These are phyloP conservation scores for Pseudisothecium myosuroides DNA, from an alignment of 225 moss, liverwort and hornwort species.

Conservation along the genomic window DNA sequence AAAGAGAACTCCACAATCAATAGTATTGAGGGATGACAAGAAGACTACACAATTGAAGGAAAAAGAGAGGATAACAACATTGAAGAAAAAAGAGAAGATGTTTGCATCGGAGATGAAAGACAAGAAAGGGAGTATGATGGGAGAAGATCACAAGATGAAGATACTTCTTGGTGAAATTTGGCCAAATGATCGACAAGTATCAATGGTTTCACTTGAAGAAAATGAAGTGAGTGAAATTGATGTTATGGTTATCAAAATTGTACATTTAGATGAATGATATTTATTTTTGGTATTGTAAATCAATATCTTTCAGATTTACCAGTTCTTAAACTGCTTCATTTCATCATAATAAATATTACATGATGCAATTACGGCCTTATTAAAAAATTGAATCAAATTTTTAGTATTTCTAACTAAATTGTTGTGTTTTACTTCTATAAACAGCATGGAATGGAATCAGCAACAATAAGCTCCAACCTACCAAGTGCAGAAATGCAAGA, in stretches of 20 bases:
- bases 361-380: not conserved
- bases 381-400: not conserved
- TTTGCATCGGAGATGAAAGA: not conserved
- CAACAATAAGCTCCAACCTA: not conserved
- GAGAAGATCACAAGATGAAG: too few relatives aligned
- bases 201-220: too few relatives aligned
- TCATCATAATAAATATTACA: too few relatives aligned
- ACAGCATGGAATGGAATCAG: not conserved
- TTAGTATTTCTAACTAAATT: not conserved
- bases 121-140: too few relatives aligned
- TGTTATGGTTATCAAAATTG: not conserved
- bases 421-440: not conserved
- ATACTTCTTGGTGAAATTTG: too few relatives aligned
- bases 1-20: not conserved
- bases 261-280: too few relatives aligned
- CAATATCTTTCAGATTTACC: fast-evolving
- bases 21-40: not conserved
- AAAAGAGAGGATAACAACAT: too few relatives aligned
- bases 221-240: not conserved
- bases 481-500: not conserved
- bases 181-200: not conserved
- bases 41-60: too few relatives aligned
- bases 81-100: too few relatives aligned
- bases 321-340: too few relatives aligned
- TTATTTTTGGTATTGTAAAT: not conserved